Evolutionary conservation across 2,329 filamentous ascomycete species (phyloP).

Genomic region (Paracamarosporium sp.): DNA sequence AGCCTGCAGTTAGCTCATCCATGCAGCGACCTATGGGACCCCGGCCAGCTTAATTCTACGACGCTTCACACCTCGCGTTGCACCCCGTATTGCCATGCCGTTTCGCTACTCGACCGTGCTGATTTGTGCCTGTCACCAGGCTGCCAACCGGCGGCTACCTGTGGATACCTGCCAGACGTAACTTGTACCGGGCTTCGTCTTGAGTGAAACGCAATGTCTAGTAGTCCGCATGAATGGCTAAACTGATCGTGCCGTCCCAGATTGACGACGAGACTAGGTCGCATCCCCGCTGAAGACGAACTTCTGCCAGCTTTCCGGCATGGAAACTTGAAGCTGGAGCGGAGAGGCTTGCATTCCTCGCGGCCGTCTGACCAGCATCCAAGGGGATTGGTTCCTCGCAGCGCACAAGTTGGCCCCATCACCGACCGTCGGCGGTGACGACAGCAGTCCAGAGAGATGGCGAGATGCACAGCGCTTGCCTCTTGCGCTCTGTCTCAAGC

Average conservation of each 20-base stretch:
- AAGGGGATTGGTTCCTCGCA: neutral
- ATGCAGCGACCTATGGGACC: neutral
- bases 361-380: neutral
- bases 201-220: constrained; percentile 1
- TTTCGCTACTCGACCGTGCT: neutral
- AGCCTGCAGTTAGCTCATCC: constrained; percentile 2
- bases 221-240: constrained; percentile 4
- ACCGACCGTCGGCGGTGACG: constrained; percentile 9
- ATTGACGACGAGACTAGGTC: neutral
- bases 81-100: neutral
- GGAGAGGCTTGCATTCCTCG: constrained; percentile 2
- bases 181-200: neutral
- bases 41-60: neutral
- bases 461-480: constrained; percentile 15
- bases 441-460: constrained; percentile 10
- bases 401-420: neutral
- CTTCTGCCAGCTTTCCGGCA: neutral
- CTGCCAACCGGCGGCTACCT: neutral
- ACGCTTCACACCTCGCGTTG: neutral
- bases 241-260: neutral
- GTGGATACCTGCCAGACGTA: neutral
- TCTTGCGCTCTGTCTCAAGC: constrained; percentile 20
- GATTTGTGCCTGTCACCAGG: neutral
- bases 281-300: neutral
- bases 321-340: constrained; percentile 4